Evolutionary conservation across 257 asterid genomes (phyloP), one percentile per base, ranked within the genome.

Genomic region (Agastache rugosa): DNA sequence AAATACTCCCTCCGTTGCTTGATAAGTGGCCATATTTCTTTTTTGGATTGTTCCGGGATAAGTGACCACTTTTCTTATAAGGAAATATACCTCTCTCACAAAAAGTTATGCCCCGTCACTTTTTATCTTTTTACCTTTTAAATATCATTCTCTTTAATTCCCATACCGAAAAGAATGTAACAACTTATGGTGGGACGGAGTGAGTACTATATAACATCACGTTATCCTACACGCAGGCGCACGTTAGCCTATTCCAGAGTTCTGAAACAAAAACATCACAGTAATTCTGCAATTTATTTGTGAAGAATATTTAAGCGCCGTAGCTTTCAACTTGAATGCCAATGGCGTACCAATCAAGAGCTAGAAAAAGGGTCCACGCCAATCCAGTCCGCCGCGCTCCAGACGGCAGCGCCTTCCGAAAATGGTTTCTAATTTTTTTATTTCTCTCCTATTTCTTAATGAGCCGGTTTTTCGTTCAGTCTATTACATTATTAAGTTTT

Each of bases 341-440:
- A 70, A 87, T 86, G 92, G 80, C 29, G 31, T 69, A 67, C 77
- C 84, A 44, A 70, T 54, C 83, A 34, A 77, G 84, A 78, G 69
- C 78, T 50, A 75, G 91, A 69, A 91, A 87, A 65, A 78, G 93
- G 83, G 80, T 84, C 53, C 81, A 29, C 7, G 85, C 69, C 5
- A 37, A 63, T 35, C 53, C 85, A 11, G 35, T 84, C 70, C 86
- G 62, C 50, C 91, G 93, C 66, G 93, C 83, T 45, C 89, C 96
- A 6, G 84, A 89, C 45, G 91, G 96, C 78, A 89, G 92, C 79
- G 93, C 96, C 19, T 91, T 89, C 75, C 78, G 75, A 23, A 85
- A 74, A 74, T 87, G 96, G 96, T 91, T 58, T n/a, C 29, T 16
- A 39, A n/a, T 22, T 29, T 42, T 1, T 9, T 15, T 11, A 0